These are phyloP conservation scores for Alloascoidea africana DNA, from an alignment of 805 yeast genomes.

Conservation along the genomic window DNA sequence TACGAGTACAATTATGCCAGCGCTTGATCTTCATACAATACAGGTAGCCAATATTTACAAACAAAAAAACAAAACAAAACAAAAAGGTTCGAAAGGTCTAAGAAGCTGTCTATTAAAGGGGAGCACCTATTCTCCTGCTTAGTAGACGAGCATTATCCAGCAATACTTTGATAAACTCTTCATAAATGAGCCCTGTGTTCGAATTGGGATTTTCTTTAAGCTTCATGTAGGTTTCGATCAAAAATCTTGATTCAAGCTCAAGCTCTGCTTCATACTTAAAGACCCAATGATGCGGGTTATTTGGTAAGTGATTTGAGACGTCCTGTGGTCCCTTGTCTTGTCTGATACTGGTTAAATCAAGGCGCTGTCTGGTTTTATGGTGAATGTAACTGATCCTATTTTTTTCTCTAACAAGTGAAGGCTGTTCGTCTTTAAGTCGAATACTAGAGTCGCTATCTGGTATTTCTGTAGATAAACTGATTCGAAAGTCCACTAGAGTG, in stretches of 20 bases:
- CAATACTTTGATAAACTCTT: not conserved
- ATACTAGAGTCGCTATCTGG: conserved; percentile 38
- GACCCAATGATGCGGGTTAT: too few species aligned
- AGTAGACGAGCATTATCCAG: not conserved
- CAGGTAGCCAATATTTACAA: too few species aligned
- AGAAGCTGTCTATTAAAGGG: too few species aligned
- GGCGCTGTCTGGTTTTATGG: not conserved
- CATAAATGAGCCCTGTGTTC: not conserved
- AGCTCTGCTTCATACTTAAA: not conserved
- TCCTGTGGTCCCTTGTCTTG: not conserved
- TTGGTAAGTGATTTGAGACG: too few species aligned
- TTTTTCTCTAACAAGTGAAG: not conserved
- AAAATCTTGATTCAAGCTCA: not conserved
- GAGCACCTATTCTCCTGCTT: conserved; percentile 1
- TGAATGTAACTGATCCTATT: not conserved
- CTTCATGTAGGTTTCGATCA: not conserved
- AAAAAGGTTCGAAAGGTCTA: too few species aligned
- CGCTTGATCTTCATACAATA: too few species aligned
- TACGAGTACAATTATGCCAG: too few species aligned
- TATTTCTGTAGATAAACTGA: conserved; percentile 63
- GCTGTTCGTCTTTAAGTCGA: not conserved
- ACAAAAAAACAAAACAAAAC: too few species aligned
- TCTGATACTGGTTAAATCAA: not conserved
- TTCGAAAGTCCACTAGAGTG: conserved; percentile 58
- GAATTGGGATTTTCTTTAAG: not conserved